Evolutionary conservation across 345 rosid species (phyloP).

Genomic region (Hibiscus trionum): DNA sequence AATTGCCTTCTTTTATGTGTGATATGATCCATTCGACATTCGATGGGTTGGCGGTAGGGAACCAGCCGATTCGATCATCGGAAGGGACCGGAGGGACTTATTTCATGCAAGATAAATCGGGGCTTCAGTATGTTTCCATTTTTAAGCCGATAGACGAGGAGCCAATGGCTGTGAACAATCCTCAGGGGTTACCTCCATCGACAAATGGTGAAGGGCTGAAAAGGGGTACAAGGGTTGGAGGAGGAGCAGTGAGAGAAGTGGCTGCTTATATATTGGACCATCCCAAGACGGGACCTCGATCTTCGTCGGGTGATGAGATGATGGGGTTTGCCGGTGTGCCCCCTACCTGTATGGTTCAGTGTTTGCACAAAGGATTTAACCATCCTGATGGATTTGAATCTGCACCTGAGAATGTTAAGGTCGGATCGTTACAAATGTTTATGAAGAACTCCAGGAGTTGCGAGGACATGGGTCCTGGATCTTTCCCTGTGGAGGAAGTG

Average conservation of each 20-base stretch:
- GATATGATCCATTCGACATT: conserved; percentile 52
- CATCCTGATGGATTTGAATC: conserved; percentile 47
- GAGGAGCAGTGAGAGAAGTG: conserved; percentile 85
- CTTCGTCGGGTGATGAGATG: conserved; percentile 30
- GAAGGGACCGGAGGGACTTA: conserved; percentile 87
- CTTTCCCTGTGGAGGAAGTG: conserved; percentile 75
- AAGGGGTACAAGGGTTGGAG: conserved; percentile 80
- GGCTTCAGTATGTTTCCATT: conserved; percentile 51
- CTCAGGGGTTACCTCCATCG: conserved; percentile 57
- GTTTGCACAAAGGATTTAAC: conserved; percentile 64
- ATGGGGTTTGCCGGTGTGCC: conserved; percentile 89
- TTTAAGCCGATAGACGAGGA: conserved; percentile 92
- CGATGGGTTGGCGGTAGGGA: conserved; percentile 55
- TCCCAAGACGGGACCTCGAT: conserved; percentile 52
- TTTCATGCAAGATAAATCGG: conserved; percentile 59
- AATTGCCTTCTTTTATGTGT: conserved; percentile 37
- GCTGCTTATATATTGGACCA: conserved; percentile 82
- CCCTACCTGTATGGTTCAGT: conserved; percentile 61
- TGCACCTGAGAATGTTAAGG: conserved; percentile 39
- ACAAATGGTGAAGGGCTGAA: conserved; percentile 76
- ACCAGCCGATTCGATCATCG: conserved; percentile 55
- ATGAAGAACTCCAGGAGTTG: conserved; percentile 75
- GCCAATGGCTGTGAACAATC: conserved; percentile 83
- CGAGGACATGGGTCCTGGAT: conserved; percentile 79
- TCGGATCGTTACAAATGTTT: conserved; percentile 90